A percentile compares a stretch with the other conserved stretches of the same genome.
Evolutionary conservation across 164 flowering plant genomes (phyloP).

Genomic region (Amborella trichopoda): DNA sequence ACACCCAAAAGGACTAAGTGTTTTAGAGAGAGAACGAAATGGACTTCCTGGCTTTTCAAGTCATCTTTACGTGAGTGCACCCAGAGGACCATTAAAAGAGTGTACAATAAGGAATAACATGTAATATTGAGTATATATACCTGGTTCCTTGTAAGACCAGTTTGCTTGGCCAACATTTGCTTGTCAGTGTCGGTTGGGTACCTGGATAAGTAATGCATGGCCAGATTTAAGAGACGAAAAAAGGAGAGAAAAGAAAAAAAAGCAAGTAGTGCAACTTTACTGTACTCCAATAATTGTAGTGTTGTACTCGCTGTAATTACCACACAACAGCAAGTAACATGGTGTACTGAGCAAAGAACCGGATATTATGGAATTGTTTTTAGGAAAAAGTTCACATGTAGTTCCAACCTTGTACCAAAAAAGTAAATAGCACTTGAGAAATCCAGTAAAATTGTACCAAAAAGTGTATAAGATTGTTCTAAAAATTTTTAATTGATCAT

Average conservation of each 20-base stretch:
- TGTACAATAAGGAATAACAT: no score
- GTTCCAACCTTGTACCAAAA: no score
- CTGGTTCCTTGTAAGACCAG: conserved; percentile 86
- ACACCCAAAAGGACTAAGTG: background rate
- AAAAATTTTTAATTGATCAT: no score
- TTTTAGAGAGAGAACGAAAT: background rate
- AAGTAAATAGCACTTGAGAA: no score
- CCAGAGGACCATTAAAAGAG: background rate
- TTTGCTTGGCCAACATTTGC: conserved; percentile 76
- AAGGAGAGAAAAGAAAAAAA: background rate
- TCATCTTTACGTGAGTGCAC: background rate
- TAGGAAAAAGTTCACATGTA: no score
- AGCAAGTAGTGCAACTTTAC: background rate
- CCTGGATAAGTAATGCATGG: conserved; percentile 23
- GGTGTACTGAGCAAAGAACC: background rate
- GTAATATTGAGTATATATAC: no score
- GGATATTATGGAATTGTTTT: no score
- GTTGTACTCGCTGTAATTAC: background rate
- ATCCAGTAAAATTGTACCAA: no score
- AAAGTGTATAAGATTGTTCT: no score
- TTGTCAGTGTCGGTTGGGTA: conserved; percentile 87
- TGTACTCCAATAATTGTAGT: background rate
- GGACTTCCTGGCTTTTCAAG: background rate
- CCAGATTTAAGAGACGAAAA: background rate
- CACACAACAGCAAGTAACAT: background rate